Evolutionary conservation across 2,329 filamentous ascomycete species (phyloP).

Genomic region (Furcasterigmium furcatum): DNA sequence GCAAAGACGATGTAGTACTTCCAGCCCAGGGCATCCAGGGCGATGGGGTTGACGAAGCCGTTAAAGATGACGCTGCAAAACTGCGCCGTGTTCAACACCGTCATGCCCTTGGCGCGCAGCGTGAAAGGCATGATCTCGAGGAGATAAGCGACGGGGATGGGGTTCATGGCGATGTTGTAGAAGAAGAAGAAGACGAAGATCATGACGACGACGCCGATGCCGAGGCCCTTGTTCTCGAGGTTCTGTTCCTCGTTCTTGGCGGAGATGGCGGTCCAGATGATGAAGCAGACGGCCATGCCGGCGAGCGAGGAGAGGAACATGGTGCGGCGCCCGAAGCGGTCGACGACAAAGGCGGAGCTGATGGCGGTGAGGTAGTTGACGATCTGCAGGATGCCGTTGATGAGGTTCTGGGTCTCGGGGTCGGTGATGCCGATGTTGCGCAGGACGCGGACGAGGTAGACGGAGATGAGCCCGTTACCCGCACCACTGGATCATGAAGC

Average conservation of each 20-base stretch:
- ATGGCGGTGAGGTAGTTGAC: slow-evolving; percentile 12
- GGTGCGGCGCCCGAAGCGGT: slow-evolving; percentile 10
- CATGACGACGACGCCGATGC: slow-evolving; percentile 18
- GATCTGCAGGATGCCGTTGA: slow-evolving; percentile 20
- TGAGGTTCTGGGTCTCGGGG: slow-evolving; percentile 21
- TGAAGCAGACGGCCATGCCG: slow-evolving; percentile 13
- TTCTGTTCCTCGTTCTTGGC: not conserved
- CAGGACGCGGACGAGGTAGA: slow-evolving; percentile 32
- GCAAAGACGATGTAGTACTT: slow-evolving; percentile 33
- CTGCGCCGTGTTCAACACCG: slow-evolving; percentile 19
- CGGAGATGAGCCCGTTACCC: slow-evolving; percentile 20
- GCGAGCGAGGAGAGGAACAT: slow-evolving; percentile 27
- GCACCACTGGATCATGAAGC: not conserved
- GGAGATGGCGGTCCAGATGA: slow-evolving; percentile 10
- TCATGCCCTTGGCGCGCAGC: slow-evolving; percentile 27
- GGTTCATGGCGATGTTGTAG: slow-evolving; percentile 33
- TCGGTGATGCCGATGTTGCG: slow-evolving; percentile 22
- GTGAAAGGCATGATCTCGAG: slow-evolving; percentile 40
- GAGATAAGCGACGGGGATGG: slow-evolving; percentile 37
- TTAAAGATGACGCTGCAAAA: slow-evolving; percentile 27
- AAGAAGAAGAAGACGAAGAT: slow-evolving; percentile 29
- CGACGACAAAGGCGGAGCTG: slow-evolving; percentile 26
- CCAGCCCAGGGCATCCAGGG: slow-evolving; percentile 24
- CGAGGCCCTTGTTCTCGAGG: not conserved
- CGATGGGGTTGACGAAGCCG: slow-evolving; percentile 36